A percentile compares a stretch with the other conserved stretches of the same genome.
phyloP scores from a whole-genome alignment of 1,139 yeast genomes.

The Geotrichum bryndzae region DNA sequence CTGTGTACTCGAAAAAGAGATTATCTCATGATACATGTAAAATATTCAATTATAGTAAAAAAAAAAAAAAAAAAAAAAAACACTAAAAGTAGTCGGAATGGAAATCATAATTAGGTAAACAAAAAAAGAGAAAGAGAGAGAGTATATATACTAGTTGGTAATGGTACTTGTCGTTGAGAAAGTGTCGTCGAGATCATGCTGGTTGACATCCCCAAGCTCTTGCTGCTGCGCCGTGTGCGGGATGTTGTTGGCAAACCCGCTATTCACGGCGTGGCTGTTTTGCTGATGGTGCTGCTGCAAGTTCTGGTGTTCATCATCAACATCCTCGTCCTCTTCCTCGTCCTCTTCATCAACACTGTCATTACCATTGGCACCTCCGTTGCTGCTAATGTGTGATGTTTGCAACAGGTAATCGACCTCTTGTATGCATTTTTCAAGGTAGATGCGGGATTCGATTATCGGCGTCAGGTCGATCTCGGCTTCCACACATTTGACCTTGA shows the following conservation, averaged over 20 bases:
- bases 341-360: neutral
- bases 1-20: neutral
- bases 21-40: neutral
- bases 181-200: neutral
- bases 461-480: conserved; percentile 27
- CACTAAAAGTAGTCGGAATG: neutral
- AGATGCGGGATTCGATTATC: conserved; percentile 31
- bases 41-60: neutral
- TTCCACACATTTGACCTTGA: neutral
- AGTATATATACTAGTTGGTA: neutral
- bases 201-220: neutral
- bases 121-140: neutral
- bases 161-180: neutral
- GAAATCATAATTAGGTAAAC: neutral
- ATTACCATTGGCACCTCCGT: neutral
- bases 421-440: conserved; percentile 34
- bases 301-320: neutral
- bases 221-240: neutral
- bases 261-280: conserved; percentile 8
- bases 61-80: neutral
- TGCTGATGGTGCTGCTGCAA: neutral
- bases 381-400: conserved; percentile 21
- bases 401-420: conserved; percentile 36
- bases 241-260: neutral
- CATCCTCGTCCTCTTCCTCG: neutral